phyloP scores from a whole-genome alignment of 202 grass and related monocot genomes.

The Musa balbisiana region DNA sequence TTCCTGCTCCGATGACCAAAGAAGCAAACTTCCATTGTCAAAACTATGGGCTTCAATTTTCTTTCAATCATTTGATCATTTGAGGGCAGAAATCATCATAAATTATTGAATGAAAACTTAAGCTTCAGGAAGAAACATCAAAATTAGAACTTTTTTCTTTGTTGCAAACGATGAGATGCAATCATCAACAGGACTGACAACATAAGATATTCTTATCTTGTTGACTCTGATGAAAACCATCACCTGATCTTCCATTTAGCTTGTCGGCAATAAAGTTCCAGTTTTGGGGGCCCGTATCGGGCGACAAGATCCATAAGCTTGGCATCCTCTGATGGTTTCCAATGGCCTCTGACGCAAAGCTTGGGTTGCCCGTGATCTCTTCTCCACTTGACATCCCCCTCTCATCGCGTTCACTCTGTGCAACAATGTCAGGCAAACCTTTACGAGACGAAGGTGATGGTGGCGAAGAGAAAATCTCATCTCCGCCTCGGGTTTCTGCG shows the following conservation, averaged over 20 bases:
- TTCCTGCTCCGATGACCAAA: not conserved
- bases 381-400: not conserved
- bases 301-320: slow-evolving; percentile 1
- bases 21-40: not conserved
- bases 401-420: not conserved
- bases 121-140: not conserved
- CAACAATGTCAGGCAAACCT: not conserved
- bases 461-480: too few relatives aligned
- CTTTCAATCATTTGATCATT: not conserved
- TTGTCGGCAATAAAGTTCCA: not conserved
- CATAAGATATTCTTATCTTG: not conserved
- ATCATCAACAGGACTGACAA: too few relatives aligned
- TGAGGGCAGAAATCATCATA: not conserved
- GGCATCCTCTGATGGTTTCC: slow-evolving; percentile 3
- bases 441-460: not conserved
- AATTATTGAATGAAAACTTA: not conserved
- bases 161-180: too few relatives aligned
- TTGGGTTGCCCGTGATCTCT: not conserved
- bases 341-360: not conserved
- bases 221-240: not conserved
- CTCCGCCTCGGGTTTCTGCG: too few relatives aligned
- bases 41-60: not conserved
- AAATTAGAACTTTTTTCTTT: too few relatives aligned
- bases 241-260: slow-evolving; percentile 4
- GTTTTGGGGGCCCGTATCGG: not conserved